Evolutionary conservation across 2,329 filamentous ascomycete species (phyloP), one percentile per base, ranked within the genome.

Genomic region (Apiospora malaysiana): DNA sequence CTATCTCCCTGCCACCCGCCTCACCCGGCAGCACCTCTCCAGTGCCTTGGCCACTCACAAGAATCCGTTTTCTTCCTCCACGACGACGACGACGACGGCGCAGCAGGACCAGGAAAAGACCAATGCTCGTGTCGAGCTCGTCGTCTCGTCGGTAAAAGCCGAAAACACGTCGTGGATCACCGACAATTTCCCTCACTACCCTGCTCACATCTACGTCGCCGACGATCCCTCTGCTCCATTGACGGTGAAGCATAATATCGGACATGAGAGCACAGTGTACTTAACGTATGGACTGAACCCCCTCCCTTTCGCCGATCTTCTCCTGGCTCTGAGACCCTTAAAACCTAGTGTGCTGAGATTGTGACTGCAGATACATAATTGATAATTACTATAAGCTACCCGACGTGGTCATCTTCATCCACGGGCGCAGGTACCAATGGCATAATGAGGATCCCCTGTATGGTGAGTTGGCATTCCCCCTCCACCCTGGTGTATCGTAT

Each of bases 201-300:
- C 72, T 16, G 67, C 71, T 37, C 83, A 78, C 56, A 76, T 85
- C 67, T 85, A 85, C 71, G 78, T 84, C 37, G 83, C 82, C 42
- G 80, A 85, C 71, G 79, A 84, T 70, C 76, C 79, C 32, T 71
- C 73, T 10, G 82, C 83, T 7, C 72, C 78, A 9, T 77, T 84
- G 75, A 83, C 81, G 1, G 82, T 85, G 32, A 71, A 77, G 7
- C 72, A 76, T 37, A 81, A 81, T 73, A 80, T 81, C 72, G 80
- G 80, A 37, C 78, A 78, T 59, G 80, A 82, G 75, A 76, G 80
- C 7, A 82, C 80, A 77, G 77, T 77, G 66, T 82, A 81, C 73
- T 76, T 82, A 25, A 81, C 79, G 45, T 78, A 63, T 40, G 32
- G 21, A 25, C 45, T 18, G 25, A 43, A 27, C 23, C 45, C 27